Percentiles rank a stretch among this genome's conserved stretches.
Conservation (phyloP, 768 basidiomycete species). For the Omphalotus guepiniiformis region DNA sequence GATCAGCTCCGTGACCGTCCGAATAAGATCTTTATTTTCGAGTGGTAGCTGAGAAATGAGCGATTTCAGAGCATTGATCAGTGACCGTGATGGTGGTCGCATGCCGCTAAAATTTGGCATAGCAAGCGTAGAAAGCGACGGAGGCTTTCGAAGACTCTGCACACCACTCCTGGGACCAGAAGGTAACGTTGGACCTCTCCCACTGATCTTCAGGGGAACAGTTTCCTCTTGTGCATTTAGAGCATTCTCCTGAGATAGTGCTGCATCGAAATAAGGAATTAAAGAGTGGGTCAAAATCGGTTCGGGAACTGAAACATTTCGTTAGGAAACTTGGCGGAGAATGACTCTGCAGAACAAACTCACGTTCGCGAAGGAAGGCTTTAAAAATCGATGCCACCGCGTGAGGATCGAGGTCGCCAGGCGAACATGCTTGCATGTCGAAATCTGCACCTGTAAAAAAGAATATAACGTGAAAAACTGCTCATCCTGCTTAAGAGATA, state of each 20-base stretch:
- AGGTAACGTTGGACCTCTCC: constrained; percentile 30
- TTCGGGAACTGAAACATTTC: constrained; percentile 64
- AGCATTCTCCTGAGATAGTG: constrained; percentile 52
- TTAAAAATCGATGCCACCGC: constrained; percentile 93
- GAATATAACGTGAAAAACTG: constrained; percentile 10
- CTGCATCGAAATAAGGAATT: constrained; percentile 74
- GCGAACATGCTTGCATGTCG: constrained; percentile 71
- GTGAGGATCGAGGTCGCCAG: constrained; percentile 90
- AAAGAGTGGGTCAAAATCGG: constrained; percentile 75
- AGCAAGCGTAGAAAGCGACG: constrained; percentile 74
- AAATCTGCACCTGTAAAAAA: constrained; percentile 72
- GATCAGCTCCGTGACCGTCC: constrained; percentile 79
- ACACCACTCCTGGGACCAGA: constrained; percentile 33
- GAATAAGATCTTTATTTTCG: constrained; percentile 82
- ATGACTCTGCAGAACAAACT: constrained; percentile 30
- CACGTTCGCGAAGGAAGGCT: constrained; percentile 87
- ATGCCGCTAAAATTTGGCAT: constrained; percentile 62
- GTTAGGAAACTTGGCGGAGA: not conserved
- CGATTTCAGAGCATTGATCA: constrained; percentile 54
- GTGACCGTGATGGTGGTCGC: constrained; percentile 55
- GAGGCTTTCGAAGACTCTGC: constrained; percentile 61
- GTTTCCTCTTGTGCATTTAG: constrained; percentile 18
- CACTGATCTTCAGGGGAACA: constrained; percentile 8
- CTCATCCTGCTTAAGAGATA: constrained; percentile 7
- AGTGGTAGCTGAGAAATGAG: constrained; percentile 67